Percentiles rank a stretch among this genome's conserved stretches.
These are phyloP conservation scores for Beauveria pseudobassiana DNA, from an alignment of 2,329 filamentous ascomycete genomes.

Conservation along the genomic window DNA sequence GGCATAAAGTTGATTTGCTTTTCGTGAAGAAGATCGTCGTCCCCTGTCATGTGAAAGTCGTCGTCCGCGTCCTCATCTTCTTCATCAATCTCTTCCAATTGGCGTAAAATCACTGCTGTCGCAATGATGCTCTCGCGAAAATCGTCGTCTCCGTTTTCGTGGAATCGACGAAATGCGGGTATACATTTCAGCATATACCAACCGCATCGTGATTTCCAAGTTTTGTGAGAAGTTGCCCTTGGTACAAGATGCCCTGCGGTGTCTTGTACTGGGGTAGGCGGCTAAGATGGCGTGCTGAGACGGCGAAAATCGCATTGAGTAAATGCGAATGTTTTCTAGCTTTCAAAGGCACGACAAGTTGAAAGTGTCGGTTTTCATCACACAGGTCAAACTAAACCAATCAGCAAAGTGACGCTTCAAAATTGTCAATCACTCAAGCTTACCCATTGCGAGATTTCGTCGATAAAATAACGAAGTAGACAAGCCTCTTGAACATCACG, in stretches of 20 bases:
- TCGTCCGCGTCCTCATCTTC: conserved; percentile 20
- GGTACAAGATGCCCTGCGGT: conserved; percentile 27
- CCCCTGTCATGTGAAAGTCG: conserved; percentile 1
- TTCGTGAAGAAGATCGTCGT: conserved; percentile 10
- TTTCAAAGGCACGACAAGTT: conserved; percentile 28
- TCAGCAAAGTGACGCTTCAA: neutral
- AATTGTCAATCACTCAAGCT: neutral
- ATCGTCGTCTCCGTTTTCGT: conserved; percentile 29
- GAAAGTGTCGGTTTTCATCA: conserved; percentile 32
- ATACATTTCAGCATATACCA: conserved; percentile 33
- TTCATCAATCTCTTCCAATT: conserved; percentile 34
- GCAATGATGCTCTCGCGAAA: conserved; percentile 33
- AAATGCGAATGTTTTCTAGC: conserved; percentile 29
- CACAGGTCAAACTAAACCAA: conserved; percentile 31
- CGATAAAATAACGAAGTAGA: conserved; percentile 30
- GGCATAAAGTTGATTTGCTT: conserved; percentile 31
- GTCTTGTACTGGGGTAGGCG: conserved; percentile 32
- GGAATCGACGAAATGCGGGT: conserved; percentile 30
- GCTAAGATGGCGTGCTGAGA: conserved; percentile 31
- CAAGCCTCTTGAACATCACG: conserved; percentile 30
- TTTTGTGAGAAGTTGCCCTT: conserved; percentile 28
- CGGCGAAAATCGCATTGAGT: conserved; percentile 33
- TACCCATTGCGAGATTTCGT: conserved; percentile 34
- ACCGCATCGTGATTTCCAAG: conserved; percentile 31
- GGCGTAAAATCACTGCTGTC: conserved; percentile 32